A percentile compares a stretch with the other conserved stretches of the same genome.
These are phyloP conservation scores for Fusarium mexicanum DNA, from an alignment of 2,329 filamentous ascomycete species.

Conservation along the genomic window DNA sequence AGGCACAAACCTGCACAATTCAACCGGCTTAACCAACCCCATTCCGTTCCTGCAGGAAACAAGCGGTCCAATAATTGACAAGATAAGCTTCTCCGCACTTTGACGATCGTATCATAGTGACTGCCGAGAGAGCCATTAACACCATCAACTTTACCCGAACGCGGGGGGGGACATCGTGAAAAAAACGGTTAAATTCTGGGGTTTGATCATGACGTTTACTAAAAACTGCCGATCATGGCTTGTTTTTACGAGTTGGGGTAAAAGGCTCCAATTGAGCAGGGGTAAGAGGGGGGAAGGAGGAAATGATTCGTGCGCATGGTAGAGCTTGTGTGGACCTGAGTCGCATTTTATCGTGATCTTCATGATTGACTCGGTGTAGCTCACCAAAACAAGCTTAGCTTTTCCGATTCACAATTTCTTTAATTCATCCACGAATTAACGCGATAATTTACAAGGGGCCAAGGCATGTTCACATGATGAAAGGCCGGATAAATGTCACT, in stretches of 20 bases:
- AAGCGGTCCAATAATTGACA: slow-evolving; percentile 28
- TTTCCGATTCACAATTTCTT: neutral
- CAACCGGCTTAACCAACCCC: neutral
- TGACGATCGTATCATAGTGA: slow-evolving; percentile 13
- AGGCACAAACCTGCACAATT: neutral
- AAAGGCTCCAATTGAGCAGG: neutral
- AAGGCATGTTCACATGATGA: neutral
- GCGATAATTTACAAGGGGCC: neutral
- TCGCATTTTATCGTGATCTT: slow-evolving; percentile 7
- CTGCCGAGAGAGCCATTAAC: slow-evolving; percentile 6
- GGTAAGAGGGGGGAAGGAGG: neutral
- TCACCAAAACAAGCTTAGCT: slow-evolving; percentile 9
- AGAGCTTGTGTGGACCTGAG: slow-evolving; percentile 7
- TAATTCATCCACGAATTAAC: slow-evolving; percentile 22
- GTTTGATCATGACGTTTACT: slow-evolving; percentile 16
- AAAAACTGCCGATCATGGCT: slow-evolving; percentile 18
- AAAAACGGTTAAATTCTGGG: slow-evolving; percentile 24
- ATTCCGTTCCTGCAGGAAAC: neutral
- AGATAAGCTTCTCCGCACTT: slow-evolving; percentile 26
- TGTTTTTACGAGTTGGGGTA: slow-evolving; percentile 8
- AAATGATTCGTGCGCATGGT: slow-evolving; percentile 29
- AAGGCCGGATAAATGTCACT: slow-evolving; percentile 8
- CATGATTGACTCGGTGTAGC: slow-evolving; percentile 8
- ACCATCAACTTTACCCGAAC: slow-evolving; percentile 15
- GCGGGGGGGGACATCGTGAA: slow-evolving; percentile 12